Percentiles rank a stretch among this genome's conserved stretches.
Conservation (phyloP, 129 eudicot species). For the Flaveria linearis region DNA sequence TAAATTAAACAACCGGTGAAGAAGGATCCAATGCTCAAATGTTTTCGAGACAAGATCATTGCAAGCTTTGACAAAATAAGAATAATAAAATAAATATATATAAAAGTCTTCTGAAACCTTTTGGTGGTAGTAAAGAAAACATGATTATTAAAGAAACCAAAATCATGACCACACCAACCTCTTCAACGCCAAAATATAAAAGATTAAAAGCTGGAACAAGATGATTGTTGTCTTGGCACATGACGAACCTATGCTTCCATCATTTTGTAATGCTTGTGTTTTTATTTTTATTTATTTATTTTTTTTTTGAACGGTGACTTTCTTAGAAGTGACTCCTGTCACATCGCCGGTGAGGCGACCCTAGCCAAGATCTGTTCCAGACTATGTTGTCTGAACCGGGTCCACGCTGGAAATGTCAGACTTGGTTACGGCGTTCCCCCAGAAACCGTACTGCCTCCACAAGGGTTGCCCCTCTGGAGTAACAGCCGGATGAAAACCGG, state of each 20-base stretch:
- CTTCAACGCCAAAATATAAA: conserved; percentile 11
- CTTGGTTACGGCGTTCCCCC: too few relatives aligned
- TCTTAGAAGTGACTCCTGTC: too few relatives aligned
- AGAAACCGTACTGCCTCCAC: too few relatives aligned
- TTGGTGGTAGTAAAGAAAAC: conserved; percentile 25
- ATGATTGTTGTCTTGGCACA: conserved; percentile 32
- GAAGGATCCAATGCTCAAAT: conserved; percentile 37
- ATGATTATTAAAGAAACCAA: conserved; percentile 30
- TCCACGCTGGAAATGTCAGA: too few relatives aligned
- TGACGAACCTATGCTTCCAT: conserved; percentile 19
- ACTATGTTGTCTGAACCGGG: too few relatives aligned
- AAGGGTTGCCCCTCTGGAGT: too few relatives aligned
- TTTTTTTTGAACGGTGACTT: too few relatives aligned
- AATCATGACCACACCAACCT: conserved; percentile 34
- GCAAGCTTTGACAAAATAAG: conserved; percentile 29
- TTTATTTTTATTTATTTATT: too few relatives aligned
- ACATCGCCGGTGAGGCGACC: too few relatives aligned
- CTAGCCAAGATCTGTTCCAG: too few relatives aligned
- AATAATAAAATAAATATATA: background rate
- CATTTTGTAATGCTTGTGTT: conserved; percentile 8
- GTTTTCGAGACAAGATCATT: conserved; percentile 33
- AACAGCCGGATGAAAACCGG: too few relatives aligned
- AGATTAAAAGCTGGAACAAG: conserved; percentile 17
- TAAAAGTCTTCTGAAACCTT: conserved; percentile 32
- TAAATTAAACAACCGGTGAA: background rate